These are phyloP conservation scores for Colletotrichum abscissum DNA, from an alignment of 2,329 filamentous ascomycete genomes.

Conservation along the genomic window DNA sequence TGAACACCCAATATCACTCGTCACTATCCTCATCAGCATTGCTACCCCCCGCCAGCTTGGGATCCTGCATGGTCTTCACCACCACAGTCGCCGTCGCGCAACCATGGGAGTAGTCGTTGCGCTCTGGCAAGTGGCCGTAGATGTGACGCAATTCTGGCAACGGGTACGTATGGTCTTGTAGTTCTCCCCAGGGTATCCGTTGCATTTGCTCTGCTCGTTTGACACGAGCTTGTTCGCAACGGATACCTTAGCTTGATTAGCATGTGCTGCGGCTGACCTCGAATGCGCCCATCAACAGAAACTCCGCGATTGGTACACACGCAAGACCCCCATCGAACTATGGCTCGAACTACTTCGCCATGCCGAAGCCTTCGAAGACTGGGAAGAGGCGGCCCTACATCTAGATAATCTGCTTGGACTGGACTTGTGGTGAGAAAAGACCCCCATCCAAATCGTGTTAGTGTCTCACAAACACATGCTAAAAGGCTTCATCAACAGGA, in stretches of 20 bases:
- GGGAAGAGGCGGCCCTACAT: slow-evolving; percentile 84
- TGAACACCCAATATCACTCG: slow-evolving; percentile 14
- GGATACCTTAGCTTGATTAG: not conserved
- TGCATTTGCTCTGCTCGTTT: too few species aligned
- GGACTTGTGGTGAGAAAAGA: slow-evolving; percentile 75
- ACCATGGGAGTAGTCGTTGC: slow-evolving; percentile 58
- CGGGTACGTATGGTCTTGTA: slow-evolving; percentile 54
- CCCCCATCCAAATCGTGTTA: not conserved
- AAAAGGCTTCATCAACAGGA: slow-evolving; percentile 62
- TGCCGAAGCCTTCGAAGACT: slow-evolving; percentile 82
- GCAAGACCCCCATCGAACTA: slow-evolving; percentile 71
- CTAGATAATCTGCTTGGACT: slow-evolving; percentile 86
- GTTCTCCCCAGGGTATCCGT: too few species aligned
- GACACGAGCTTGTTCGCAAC: not conserved
- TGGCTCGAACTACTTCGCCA: slow-evolving; percentile 74
- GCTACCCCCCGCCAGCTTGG: slow-evolving; percentile 21
- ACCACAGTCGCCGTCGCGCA: slow-evolving; percentile 25
- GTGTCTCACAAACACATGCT: slow-evolving; percentile 33
- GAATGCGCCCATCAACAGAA: slow-evolving; percentile 60
- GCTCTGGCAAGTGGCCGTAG: slow-evolving; percentile 68
- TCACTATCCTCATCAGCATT: slow-evolving; percentile 32
- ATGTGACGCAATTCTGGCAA: slow-evolving; percentile 73
- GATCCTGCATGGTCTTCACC: slow-evolving; percentile 32
- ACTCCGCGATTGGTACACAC: slow-evolving; percentile 74
- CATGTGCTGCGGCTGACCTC: slow-evolving; percentile 18